Conservation (phyloP, 2,329 filamentous ascomycete genomes). For the Ophiostoma montium region DNA sequence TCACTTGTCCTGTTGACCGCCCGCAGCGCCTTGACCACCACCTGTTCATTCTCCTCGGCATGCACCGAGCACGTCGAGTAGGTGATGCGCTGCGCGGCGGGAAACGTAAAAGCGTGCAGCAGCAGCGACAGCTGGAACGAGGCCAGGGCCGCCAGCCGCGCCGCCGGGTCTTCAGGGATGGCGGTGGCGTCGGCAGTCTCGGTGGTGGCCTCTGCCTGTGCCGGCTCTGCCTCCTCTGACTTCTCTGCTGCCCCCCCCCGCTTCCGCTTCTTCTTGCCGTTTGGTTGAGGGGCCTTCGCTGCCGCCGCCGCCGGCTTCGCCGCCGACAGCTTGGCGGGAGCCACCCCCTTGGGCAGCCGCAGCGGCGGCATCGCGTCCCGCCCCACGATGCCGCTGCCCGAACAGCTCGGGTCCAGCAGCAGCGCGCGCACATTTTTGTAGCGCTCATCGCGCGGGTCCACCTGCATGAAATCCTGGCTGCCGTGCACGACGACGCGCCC, state of each 20-base stretch:
- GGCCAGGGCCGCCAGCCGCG: slow-evolving; percentile 59
- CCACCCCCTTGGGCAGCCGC: slow-evolving; percentile 36
- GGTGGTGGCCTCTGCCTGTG: too few species aligned
- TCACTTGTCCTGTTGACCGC: slow-evolving; percentile 29
- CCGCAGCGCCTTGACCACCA: slow-evolving; percentile 57
- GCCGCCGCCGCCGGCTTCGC: neutral
- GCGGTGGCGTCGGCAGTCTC: slow-evolving; percentile 34
- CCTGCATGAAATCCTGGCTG: slow-evolving; percentile 68
- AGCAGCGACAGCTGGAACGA: slow-evolving; percentile 72
- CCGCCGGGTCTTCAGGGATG: slow-evolving; percentile 45
- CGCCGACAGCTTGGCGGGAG: slow-evolving; percentile 12
- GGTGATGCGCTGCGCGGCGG: slow-evolving; percentile 58
- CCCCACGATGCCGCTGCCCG: slow-evolving; percentile 85
- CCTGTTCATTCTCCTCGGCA: slow-evolving; percentile 73
- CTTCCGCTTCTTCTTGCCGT: neutral
- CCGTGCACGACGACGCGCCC: neutral
- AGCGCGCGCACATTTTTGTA: slow-evolving; percentile 65
- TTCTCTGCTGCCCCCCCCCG: neutral
- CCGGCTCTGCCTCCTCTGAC: slow-evolving; percentile 21
- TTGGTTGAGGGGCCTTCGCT: neutral
- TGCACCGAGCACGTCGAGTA: slow-evolving; percentile 94
- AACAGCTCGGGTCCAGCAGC: slow-evolving; percentile 86
- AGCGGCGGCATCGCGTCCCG: slow-evolving; percentile 64
- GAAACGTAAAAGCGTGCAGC: slow-evolving; percentile 72
- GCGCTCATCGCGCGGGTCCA: slow-evolving; percentile 47